Evolutionary conservation across 768 basidiomycete genomes (phyloP), one percentile per base, ranked within the genome.

Genomic region (Boletus huronensis): DNA sequence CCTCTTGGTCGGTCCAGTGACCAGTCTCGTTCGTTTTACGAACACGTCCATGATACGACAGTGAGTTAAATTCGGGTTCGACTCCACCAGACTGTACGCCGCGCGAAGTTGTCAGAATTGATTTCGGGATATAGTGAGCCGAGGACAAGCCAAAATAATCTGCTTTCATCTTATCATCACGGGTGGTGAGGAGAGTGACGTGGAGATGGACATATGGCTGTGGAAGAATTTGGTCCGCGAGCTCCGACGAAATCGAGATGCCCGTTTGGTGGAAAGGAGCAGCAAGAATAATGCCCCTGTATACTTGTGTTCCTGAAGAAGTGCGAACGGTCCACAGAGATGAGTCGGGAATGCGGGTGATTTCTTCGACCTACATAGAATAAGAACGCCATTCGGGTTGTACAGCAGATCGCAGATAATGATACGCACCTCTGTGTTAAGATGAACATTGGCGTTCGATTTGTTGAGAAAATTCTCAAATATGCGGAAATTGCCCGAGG

Each of bases 161-260:
- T 0, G 90, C 74, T 58, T 83, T 79, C 8, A 87, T 75, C 10
- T 69, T 70, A 5, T 84, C 71, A 2, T 84, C 75, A 11, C 84
- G 84, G 2, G 96, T 98, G n/a, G 85, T 80, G 36, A 98, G 76
- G 21, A 93, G 79, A 10, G 96, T 97, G 48, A 96, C 93, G 66
- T 95, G 90, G 2, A 98, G 82, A 59, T 80, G 82, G 44, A 93
- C 79, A 66, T 96, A 97, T 21, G 85, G 83, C 59, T 90, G 87
- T 35, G 75, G 64, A 2, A 87, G 85, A 31, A 93, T 80, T 44
- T 76, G 76, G 3, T 75, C 69, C 5, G 79, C 65, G 29, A 87
- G 67, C 17, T 79, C 64, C 6, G 68, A 48, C 5, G 85, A 77
- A 25, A 89, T 68, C 6, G 65, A 63, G 58, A 91, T 87, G 14